Conservation (phyloP, 139 green algal species). For the Chlamydomonas urium region DNA sequence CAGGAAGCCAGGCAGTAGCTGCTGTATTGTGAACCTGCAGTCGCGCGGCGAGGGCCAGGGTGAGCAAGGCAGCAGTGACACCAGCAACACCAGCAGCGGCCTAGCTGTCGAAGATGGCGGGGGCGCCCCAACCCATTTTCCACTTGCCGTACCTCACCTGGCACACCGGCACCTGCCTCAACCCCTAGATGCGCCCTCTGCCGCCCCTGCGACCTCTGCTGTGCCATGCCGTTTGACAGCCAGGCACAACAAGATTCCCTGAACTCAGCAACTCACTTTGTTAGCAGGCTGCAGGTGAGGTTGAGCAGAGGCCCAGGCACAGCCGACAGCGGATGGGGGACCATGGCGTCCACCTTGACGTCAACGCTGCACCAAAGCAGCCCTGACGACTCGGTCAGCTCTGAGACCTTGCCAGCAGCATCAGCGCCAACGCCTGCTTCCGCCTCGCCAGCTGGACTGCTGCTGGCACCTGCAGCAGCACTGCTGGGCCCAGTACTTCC, state of each 20-base stretch:
- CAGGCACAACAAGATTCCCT: not conserved
- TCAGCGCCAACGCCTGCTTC: not conserved
- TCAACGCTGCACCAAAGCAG: conserved; percentile 9
- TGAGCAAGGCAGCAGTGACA: not conserved
- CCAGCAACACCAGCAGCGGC: not conserved
- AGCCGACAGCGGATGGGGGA: conserved; percentile 12
- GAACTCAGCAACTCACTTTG: not conserved
- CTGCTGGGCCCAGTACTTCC: no score
- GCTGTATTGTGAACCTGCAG: conserved; percentile 7
- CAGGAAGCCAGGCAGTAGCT: conserved; percentile 18
- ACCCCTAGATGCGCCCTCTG: not conserved
- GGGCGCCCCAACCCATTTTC: not conserved
- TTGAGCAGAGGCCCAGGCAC: conserved; percentile 9
- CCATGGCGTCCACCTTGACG: not conserved
- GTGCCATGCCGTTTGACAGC: not conserved
- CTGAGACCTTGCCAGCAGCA: not conserved
- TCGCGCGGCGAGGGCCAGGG: no score
- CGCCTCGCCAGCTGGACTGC: not conserved
- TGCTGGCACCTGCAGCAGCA: no score
- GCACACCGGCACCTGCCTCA: not conserved
- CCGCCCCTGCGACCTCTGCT: not conserved
- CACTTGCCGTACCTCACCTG: not conserved
- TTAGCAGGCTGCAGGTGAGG: not conserved
- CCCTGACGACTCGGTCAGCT: not conserved
- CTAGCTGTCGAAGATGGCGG: not conserved